Evolutionary conservation across 805 yeast genomes (phyloP).

Genomic region (Schwanniomyces occidentalis): DNA sequence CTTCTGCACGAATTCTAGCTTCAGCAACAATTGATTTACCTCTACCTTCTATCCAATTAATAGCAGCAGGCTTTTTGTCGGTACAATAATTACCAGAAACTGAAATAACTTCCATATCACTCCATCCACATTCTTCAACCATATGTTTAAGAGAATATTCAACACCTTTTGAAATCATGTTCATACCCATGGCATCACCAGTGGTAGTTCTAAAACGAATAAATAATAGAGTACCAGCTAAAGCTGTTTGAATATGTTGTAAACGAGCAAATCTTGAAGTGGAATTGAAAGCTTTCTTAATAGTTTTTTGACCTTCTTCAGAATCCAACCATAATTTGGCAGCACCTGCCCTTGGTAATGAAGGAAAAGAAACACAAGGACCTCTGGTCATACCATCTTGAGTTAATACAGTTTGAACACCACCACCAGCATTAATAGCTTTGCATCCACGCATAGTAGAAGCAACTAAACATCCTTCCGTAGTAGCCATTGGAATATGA

Average conservation of each 20-base stretch:
- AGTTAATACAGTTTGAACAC: constrained; percentile 87
- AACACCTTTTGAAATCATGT: constrained; percentile 98
- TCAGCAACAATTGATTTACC: constrained; percentile 98
- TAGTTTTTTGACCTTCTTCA: constrained; percentile 80
- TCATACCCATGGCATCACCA: constrained; percentile 99
- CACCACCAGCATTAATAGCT: constrained; percentile 96
- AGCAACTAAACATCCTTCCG: constrained; percentile 98
- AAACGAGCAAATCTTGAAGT: constrained; percentile 97
- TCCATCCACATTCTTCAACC: constrained; percentile 88
- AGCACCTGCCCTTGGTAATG: constrained; percentile 84
- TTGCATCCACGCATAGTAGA: constrained; percentile 99
- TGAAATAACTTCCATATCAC: constrained; percentile 89
- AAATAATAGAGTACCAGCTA: constrained; percentile 88
- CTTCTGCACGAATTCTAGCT: constrained; percentile 81
- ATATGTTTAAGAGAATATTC: constrained; percentile 81
- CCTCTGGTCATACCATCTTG: constrained; percentile 99
- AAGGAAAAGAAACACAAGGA: constrained; percentile 90
- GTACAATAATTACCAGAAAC: constrained; percentile 97
- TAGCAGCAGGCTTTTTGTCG: constrained; percentile 96
- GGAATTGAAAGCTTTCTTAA: constrained; percentile 90
- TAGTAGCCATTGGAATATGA: constrained; percentile 98
- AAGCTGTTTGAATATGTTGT: constrained; percentile 85
- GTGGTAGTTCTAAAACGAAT: constrained; percentile 97
- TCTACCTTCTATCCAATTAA: constrained; percentile 99
- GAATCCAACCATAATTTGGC: constrained; percentile 96